Evolutionary conservation across 441 rosid genomes (phyloP), one percentile per base, ranked within the genome.

Genomic region (Monsonia emarginata): DNA sequence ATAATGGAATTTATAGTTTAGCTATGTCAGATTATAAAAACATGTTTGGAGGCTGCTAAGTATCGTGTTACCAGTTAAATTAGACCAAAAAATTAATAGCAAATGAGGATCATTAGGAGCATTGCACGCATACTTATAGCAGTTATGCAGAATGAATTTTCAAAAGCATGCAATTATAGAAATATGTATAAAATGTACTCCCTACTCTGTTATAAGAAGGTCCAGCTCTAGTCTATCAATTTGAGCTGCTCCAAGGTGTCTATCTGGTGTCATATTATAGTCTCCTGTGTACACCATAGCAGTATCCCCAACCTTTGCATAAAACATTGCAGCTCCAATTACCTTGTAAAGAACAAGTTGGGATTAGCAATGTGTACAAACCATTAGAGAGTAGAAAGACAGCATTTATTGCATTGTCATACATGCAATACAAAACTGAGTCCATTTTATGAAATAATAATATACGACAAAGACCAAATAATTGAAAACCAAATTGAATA

Each of bases 221-320:
- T 91, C 97, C 69, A 94, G 78, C 63, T 75, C 85, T 38, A 89
- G 82, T 69, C 84, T 75, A 66, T 91, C 96, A 67, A 91, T 88
- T 82, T 89, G 91, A 69, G 97, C 99, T 50, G 98, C 96, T 66
- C 98, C 98, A 31, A 94, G 95, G 80, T 94, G 98, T 75, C 98
- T 85, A 81, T 94, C 98, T 0, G 97, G 91, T 5, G 97, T 94
- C 96, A 89, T 91, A 80, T 94, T 94, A 75, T 90, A 91, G 72
- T 94, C 99, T 69, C 99, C 97, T 2, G 97, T 94, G 82, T 94
- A 94, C 65, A 94, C 86, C 80, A 94, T 79, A 52, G 96, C 83
- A 59, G 87, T 74, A 75, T 89, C 94, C 69, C 94, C 97, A 70
- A 91, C 95, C 76, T 88, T 94, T 22, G 88, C 94, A 83, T 94